These are phyloP conservation scores for Spizellomyces punctatus DNA, from an alignment of 192 early-diverging fungal species.

Conservation along the genomic window DNA sequence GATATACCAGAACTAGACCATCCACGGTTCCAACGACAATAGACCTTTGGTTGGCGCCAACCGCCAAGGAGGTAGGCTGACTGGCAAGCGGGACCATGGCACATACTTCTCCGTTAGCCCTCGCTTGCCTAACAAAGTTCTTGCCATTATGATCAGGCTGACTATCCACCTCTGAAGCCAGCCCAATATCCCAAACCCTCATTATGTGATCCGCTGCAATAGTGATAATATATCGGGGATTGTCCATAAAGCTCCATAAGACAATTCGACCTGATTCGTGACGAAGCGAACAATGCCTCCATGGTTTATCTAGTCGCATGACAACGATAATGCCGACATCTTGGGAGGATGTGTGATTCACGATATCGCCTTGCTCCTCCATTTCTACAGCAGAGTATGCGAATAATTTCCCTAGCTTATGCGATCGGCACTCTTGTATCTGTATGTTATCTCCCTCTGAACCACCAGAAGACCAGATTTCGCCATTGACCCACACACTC, in stretches of 20 bases:
- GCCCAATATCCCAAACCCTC: background rate
- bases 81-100: too few species aligned
- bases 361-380: background rate
- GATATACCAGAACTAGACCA: too few species aligned
- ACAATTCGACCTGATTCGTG: background rate
- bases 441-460: background rate
- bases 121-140: too few species aligned
- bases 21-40: too few species aligned
- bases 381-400: background rate
- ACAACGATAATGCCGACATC: slow-evolving; percentile 6
- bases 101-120: too few species aligned
- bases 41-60: too few species aligned
- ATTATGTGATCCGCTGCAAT: slow-evolving; percentile 7
- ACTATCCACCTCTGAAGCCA: too few species aligned
- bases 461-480: slow-evolving; percentile 13
- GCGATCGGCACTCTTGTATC: background rate
- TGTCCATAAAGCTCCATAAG: slow-evolving; percentile 4
- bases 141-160: too few species aligned
- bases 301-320: slow-evolving; percentile 5
- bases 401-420: background rate
- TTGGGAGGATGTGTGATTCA: background rate
- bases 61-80: too few species aligned
- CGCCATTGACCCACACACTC: background rate
- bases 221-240: background rate
- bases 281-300: background rate